Evolutionary conservation across 306 rosid genomes (phyloP).

Genomic region (Alnus glutinosa): DNA sequence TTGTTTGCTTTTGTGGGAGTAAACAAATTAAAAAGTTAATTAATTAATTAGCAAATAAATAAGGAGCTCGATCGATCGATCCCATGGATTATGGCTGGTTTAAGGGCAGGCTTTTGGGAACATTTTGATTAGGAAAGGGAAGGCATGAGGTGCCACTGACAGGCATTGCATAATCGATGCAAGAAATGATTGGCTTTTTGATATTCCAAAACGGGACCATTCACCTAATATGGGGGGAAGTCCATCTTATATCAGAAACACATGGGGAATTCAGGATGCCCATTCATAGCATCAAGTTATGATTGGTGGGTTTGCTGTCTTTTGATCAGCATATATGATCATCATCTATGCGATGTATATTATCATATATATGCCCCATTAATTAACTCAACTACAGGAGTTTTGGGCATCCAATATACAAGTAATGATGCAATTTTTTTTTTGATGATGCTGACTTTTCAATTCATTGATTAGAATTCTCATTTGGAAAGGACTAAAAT

Average conservation of each 20-base stretch:
- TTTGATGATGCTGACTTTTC: neutral
- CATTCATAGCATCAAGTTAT: neutral
- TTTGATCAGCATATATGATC: neutral
- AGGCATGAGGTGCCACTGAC: neutral
- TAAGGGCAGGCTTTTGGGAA: neutral
- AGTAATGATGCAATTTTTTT: neutral
- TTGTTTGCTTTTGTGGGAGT: too few relatives aligned
- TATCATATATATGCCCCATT: neutral
- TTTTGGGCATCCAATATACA: conserved; percentile 9
- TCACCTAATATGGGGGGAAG: neutral
- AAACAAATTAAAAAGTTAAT: too few relatives aligned
- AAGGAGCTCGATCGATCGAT: too few relatives aligned
- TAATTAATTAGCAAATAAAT: too few relatives aligned
- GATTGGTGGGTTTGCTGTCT: neutral
- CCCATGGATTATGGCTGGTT: neutral
- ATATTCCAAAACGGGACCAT: conserved; percentile 12
- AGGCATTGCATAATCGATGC: neutral
- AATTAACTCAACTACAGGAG: neutral
- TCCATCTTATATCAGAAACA: conserved; percentile 4
- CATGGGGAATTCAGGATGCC: neutral
- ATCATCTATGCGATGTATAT: neutral
- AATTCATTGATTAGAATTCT: neutral
- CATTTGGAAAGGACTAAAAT: too few relatives aligned
- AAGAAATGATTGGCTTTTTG: conserved; percentile 6
- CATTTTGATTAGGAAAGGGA: neutral